A percentile compares a stretch with the other conserved stretches of the same genome.
Conservation (phyloP, 164 flowering plant genomes). For the Annona squamosa region DNA sequence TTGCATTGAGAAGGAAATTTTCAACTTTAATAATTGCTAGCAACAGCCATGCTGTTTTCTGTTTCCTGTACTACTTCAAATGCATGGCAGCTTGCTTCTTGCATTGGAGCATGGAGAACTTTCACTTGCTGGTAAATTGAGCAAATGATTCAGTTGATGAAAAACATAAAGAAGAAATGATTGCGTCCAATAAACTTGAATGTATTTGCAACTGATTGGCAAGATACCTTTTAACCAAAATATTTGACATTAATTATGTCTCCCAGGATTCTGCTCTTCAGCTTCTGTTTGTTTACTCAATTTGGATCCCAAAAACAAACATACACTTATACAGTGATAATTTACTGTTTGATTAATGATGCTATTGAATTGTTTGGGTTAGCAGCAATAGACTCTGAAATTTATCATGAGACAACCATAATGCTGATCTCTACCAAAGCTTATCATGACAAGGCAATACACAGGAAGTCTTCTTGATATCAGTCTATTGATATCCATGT, state of each 20-base stretch:
- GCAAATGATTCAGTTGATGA: not conserved
- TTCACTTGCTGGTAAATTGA: not conserved
- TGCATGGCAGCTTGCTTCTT: not conserved
- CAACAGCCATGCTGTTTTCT: not conserved
- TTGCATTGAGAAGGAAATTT: too few species aligned
- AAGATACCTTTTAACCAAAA: not conserved
- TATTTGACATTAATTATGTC: not conserved
- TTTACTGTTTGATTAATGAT: too few species aligned
- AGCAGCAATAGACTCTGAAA: too few species aligned
- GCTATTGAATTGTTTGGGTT: too few species aligned
- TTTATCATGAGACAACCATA: too few species aligned
- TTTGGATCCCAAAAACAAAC: not conserved
- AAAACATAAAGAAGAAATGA: too few species aligned
- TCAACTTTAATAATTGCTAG: too few species aligned
- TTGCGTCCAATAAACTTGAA: not conserved
- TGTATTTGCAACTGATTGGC: not conserved
- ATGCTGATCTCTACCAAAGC: too few species aligned
- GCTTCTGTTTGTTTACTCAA: not conserved
- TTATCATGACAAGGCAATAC: too few species aligned
- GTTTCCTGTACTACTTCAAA: not conserved
- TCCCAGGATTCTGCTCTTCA: not conserved
- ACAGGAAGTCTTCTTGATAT: too few species aligned
- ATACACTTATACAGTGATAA: too few species aligned
- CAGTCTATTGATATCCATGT: too few species aligned
- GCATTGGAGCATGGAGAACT: not conserved